These are phyloP conservation scores for Voacanga thouarsii DNA, from an alignment of 257 asterid genomes.

Conservation along the genomic window DNA sequence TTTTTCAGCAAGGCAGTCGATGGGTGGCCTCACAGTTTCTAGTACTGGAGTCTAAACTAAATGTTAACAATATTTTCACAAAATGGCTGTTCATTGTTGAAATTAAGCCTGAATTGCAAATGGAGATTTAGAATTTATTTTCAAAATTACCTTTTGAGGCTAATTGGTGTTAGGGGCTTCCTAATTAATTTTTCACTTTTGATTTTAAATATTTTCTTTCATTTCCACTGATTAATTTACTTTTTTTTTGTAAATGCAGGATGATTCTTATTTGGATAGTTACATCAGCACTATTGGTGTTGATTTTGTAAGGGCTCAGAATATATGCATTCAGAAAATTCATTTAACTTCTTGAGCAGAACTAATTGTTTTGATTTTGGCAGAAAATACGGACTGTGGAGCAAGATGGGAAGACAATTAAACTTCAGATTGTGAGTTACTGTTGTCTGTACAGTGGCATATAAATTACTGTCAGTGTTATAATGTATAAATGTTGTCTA, in stretches of 20 bases:
- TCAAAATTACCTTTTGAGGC: neutral
- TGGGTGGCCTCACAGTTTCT: neutral
- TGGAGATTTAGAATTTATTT: neutral
- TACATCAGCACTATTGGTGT: slow-evolving; percentile 93
- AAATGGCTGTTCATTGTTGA: neutral
- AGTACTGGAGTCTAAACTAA: neutral
- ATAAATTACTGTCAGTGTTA: neutral
- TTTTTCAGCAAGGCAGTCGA: neutral
- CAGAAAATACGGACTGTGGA: slow-evolving; percentile 94
- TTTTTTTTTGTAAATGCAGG: slow-evolving; percentile 1
- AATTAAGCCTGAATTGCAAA: too few relatives aligned
- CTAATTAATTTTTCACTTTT: neutral
- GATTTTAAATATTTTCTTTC: neutral
- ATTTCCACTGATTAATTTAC: neutral
- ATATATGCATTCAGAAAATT: neutral
- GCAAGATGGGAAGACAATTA: slow-evolving; percentile 86
- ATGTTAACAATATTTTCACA: neutral
- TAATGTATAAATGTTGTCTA: neutral
- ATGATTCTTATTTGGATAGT: slow-evolving; percentile 80
- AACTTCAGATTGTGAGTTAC: slow-evolving; percentile 71
- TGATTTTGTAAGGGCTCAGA: slow-evolving; percentile 67
- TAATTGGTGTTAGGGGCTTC: neutral
- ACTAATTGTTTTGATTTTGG: slow-evolving; percentile 17
- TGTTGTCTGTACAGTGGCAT: neutral
- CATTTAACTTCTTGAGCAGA: neutral